Evolutionary conservation across 768 basidiomycete species (phyloP).

Genomic region (Rhizopogon vulgaris): DNA sequence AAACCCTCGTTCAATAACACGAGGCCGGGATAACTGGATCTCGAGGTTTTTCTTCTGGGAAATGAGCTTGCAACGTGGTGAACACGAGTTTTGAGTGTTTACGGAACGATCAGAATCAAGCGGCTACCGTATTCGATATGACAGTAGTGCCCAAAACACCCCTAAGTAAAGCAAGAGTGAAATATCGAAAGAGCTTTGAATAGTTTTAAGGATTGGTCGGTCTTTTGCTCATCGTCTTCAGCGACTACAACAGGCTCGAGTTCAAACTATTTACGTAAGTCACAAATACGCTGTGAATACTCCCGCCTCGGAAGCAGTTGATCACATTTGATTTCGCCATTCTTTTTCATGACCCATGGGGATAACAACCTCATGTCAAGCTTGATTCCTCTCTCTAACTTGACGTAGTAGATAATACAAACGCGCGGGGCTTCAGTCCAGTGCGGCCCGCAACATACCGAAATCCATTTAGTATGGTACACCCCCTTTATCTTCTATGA

Average conservation of each 20-base stretch:
- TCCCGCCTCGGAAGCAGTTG: background rate
- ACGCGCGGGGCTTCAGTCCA: background rate
- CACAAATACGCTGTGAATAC: background rate
- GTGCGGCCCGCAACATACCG: background rate
- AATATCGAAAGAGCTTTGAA: background rate
- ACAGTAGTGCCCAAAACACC: background rate
- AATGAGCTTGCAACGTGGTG: conserved; percentile 61
- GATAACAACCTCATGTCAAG: background rate
- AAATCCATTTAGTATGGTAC: background rate
- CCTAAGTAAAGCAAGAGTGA: background rate
- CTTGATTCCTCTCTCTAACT: too few species aligned
- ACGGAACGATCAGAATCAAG: conserved; percentile 17
- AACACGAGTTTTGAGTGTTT: conserved; percentile 57
- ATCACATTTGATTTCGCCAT: too few species aligned
- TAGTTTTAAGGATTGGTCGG: background rate
- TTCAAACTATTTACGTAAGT: too few species aligned
- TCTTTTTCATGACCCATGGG: too few species aligned
- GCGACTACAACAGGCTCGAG: background rate
- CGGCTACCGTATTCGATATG: conserved; percentile 7
- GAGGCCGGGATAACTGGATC: conserved; percentile 30
- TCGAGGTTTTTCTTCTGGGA: conserved; percentile 14
- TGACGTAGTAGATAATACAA: background rate
- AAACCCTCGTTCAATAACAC: conserved; percentile 61
- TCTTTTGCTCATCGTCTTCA: background rate
- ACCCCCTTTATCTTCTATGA: background rate